Percentiles rank a stretch among this genome's conserved stretches.
These are phyloP conservation scores for Huntiella moniliformis DNA, from an alignment of 2,329 filamentous ascomycete genomes.

Conservation along the genomic window DNA sequence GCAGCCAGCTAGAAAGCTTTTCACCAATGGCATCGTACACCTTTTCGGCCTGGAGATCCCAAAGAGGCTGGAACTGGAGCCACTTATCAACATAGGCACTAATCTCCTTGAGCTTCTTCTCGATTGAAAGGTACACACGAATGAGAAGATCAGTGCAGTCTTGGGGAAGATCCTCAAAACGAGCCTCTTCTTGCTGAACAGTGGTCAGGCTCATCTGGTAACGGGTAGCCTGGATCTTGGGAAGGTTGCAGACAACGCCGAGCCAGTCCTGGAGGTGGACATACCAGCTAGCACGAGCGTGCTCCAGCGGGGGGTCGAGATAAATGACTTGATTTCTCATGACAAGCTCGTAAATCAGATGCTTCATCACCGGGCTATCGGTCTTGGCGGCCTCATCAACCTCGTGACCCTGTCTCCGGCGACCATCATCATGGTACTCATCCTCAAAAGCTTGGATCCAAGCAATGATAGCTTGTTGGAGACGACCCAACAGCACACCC, in stretches of 20 bases:
- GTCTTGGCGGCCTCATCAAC: slow-evolving; percentile 26
- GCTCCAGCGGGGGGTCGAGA: slow-evolving; percentile 81
- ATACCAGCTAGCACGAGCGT: slow-evolving; percentile 84
- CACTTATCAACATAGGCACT: slow-evolving; percentile 86
- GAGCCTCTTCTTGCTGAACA: slow-evolving; percentile 41
- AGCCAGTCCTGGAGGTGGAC: slow-evolving; percentile 86
- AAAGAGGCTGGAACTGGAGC: slow-evolving; percentile 95
- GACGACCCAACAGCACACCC: slow-evolving; percentile 54
- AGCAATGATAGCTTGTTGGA: slow-evolving; percentile 64
- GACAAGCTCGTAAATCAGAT: slow-evolving; percentile 73
- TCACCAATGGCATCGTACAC: slow-evolving; percentile 86
- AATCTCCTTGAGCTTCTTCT: slow-evolving; percentile 64
- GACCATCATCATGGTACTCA: slow-evolving; percentile 31
- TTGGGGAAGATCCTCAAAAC: slow-evolving; percentile 70
- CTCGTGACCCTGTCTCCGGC: slow-evolving; percentile 29
- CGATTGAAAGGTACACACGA: slow-evolving; percentile 65
- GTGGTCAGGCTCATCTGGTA: slow-evolving; percentile 79
- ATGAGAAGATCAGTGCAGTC: slow-evolving; percentile 64
- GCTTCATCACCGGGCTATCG: slow-evolving; percentile 46
- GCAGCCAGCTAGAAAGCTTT: slow-evolving; percentile 79
- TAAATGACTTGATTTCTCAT: slow-evolving; percentile 98
- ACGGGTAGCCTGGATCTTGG: slow-evolving; percentile 83
- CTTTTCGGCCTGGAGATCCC: slow-evolving; percentile 91
- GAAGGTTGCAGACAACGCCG: slow-evolving; percentile 75
- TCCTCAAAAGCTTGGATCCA: slow-evolving; percentile 80